A percentile compares a stretch with the other conserved stretches of the same genome.
These are phyloP conservation scores for Diaporthe eres DNA, from an alignment of 2,329 filamentous ascomycete genomes.

Conservation along the genomic window DNA sequence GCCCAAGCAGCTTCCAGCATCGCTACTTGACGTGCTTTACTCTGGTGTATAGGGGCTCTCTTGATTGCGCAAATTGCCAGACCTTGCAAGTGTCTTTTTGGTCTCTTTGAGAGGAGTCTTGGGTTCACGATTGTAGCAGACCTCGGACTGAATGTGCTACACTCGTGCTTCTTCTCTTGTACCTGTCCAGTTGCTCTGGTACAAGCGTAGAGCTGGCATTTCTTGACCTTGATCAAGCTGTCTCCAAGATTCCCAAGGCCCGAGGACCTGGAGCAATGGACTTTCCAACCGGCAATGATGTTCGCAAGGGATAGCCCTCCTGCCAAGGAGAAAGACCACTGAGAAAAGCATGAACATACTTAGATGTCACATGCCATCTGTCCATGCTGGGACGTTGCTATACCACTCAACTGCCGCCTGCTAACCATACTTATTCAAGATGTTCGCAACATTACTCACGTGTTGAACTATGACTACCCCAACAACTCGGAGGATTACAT, in stretches of 20 bases:
- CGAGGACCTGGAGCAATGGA: slow-evolving; percentile 70
- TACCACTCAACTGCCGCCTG: slow-evolving; percentile 68
- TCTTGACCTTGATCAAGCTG: slow-evolving; percentile 83
- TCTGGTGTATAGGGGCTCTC: slow-evolving; percentile 90
- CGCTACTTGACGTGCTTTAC: slow-evolving; percentile 83
- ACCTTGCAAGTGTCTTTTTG: slow-evolving; percentile 81
- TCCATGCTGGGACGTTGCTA: slow-evolving; percentile 75
- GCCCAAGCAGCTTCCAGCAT: slow-evolving; percentile 71
- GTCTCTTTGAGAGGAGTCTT: slow-evolving; percentile 89
- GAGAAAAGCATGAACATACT: slow-evolving; percentile 64
- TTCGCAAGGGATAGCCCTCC: slow-evolving; percentile 73
- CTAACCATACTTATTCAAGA: slow-evolving; percentile 91
- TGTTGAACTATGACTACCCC: slow-evolving; percentile 99
- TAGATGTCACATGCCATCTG: slow-evolving; percentile 60
- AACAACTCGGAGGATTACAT: slow-evolving; percentile 99
- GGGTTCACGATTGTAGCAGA: slow-evolving; percentile 80
- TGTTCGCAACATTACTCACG: slow-evolving; percentile 99
- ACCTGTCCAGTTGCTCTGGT: slow-evolving; percentile 71
- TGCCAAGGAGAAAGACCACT: slow-evolving; percentile 68
- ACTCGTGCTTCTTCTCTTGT: slow-evolving; percentile 84
- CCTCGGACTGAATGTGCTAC: slow-evolving; percentile 67
- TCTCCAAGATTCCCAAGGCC: slow-evolving; percentile 71
- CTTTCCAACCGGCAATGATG: slow-evolving; percentile 63
- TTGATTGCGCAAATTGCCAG: slow-evolving; percentile 94
- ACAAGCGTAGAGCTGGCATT: slow-evolving; percentile 84